Conservation (phyloP, 1,284 basidiomycete genomes). For the Butyriboletus appendiculatus region DNA sequence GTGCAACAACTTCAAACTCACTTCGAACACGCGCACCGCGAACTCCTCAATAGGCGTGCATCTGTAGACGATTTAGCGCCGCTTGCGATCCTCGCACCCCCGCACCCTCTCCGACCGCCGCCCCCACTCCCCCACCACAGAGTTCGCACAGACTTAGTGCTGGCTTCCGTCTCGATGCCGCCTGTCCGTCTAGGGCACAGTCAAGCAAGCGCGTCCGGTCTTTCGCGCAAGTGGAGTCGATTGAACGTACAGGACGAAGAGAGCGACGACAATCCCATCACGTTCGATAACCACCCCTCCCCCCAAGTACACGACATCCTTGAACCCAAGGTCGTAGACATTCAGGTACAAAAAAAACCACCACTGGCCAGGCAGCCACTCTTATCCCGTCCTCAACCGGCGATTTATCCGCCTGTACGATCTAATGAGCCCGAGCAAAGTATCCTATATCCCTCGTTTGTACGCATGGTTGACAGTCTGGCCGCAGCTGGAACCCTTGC, state of each 20-base stretch:
- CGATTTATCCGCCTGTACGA: slow-evolving; percentile 13
- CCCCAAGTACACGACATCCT: not conserved
- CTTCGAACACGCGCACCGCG: slow-evolving; percentile 23
- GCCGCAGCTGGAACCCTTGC: slow-evolving; percentile 16
- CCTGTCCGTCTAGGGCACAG: slow-evolving; percentile 10
- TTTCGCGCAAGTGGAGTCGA: slow-evolving; percentile 35
- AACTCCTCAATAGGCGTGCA: slow-evolving; percentile 19
- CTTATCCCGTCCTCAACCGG: slow-evolving; percentile 28
- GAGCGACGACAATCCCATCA: slow-evolving; percentile 10
- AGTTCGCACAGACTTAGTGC: slow-evolving; percentile 1
- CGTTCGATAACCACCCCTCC: slow-evolving; percentile 20
- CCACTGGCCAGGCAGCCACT: not conserved
- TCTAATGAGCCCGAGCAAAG: slow-evolving; percentile 11
- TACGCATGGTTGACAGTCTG: slow-evolving; percentile 25
- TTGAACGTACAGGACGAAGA: slow-evolving; percentile 31
- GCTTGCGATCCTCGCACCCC: slow-evolving; percentile 22
- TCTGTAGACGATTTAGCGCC: slow-evolving; percentile 18
- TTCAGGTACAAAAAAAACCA: slow-evolving; percentile 19
- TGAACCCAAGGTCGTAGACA: not conserved
- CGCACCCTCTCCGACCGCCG: slow-evolving; percentile 17
- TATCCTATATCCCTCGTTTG: slow-evolving; percentile 28
- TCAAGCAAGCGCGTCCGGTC: slow-evolving; percentile 9
- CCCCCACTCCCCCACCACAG: slow-evolving; percentile 18
- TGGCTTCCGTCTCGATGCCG: slow-evolving; percentile 14
- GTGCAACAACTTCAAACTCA: slow-evolving; percentile 26